Percentiles rank a stretch among this genome's conserved stretches.
Conservation (phyloP, 495 filamentous ascomycete species). For the Penicillium herquei region DNA sequence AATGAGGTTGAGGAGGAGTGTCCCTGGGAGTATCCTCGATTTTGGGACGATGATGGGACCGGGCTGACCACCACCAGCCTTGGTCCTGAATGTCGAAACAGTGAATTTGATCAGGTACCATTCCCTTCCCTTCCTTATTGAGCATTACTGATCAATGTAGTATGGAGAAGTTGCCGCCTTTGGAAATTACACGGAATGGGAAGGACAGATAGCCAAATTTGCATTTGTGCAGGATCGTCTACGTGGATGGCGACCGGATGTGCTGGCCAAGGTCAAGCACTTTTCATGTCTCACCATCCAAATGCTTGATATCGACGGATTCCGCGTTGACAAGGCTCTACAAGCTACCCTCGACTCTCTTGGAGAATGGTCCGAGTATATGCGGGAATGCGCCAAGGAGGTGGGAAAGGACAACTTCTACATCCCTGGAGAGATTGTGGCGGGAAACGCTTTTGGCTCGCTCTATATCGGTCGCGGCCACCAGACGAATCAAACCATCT, state of each 20-base stretch:
- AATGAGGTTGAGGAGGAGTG: conserved; percentile 48
- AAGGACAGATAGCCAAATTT: conserved; percentile 69
- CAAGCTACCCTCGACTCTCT: conserved; percentile 64
- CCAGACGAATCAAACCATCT: conserved; percentile 45
- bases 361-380: conserved; percentile 51
- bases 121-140: conserved; percentile 1
- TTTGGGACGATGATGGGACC: conserved; percentile 64
- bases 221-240: conserved; percentile 73
- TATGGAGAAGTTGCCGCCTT: conserved; percentile 69
- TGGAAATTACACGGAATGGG: conserved; percentile 65
- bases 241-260: conserved; percentile 64
- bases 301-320: conserved; percentile 65
- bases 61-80: conserved; percentile 43
- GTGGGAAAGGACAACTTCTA: conserved; percentile 64
- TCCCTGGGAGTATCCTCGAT: conserved; percentile 61
- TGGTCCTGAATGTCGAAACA: conserved; percentile 61
- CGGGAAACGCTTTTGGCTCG: conserved; percentile 61
- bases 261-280: conserved; percentile 54
- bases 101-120: conserved; percentile 59
- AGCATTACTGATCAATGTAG: conserved; percentile 9
- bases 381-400: conserved; percentile 53
- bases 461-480: conserved; percentile 66
- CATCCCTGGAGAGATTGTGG: conserved; percentile 63
- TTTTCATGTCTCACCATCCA: conserved; percentile 66
- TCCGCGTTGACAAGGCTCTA: conserved; percentile 66